A percentile compares a stretch with the other conserved stretches of the same genome.
These are phyloP conservation scores for Gracilaria gracilis DNA, from an alignment of 23 red algal species.

Conservation along the genomic window DNA sequence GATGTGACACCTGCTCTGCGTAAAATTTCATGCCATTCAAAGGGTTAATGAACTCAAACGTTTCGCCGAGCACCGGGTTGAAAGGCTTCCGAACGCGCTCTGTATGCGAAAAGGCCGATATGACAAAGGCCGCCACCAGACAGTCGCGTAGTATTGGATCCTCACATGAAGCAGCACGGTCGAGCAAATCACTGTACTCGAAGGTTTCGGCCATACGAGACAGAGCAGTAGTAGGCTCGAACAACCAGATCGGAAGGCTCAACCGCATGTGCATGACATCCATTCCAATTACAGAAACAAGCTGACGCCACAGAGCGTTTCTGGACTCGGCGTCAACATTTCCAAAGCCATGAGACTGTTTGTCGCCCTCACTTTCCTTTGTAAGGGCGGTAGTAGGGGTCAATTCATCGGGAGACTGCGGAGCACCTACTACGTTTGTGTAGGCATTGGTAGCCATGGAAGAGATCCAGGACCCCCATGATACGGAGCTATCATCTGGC, in stretches of 20 bases:
- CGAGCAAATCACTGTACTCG: conserved; percentile 75
- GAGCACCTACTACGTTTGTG: conserved; percentile 49
- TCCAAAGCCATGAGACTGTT: conserved; percentile 44
- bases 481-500: conserved; percentile 2
- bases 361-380: conserved; percentile 20
- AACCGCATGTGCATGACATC: conserved; percentile 82
- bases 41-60: conserved; percentile 62
- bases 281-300: conserved; percentile 75
- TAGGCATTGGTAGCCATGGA: conserved; percentile 63
- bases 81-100: conserved; percentile 95
- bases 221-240: conserved; percentile 89
- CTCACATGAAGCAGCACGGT: conserved; percentile 67
- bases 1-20: conserved; percentile 93
- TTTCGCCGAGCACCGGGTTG: conserved; percentile 91
- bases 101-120: conserved; percentile 84
- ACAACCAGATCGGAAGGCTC: conserved; percentile 85
- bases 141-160: conserved; percentile 79
- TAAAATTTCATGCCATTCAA: conserved; percentile 71
- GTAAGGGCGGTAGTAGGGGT: conserved; percentile 57
- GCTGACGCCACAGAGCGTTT: conserved; percentile 81
- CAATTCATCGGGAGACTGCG: conserved; percentile 37
- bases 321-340: conserved; percentile 70
- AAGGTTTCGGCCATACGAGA: conserved; percentile 88
- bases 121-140: conserved; percentile 76
- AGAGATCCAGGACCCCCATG: conserved; percentile 68